These are phyloP conservation scores for Astrephomene gubernaculifera DNA, from an alignment of 139 green algal species.

Conservation along the genomic window DNA sequence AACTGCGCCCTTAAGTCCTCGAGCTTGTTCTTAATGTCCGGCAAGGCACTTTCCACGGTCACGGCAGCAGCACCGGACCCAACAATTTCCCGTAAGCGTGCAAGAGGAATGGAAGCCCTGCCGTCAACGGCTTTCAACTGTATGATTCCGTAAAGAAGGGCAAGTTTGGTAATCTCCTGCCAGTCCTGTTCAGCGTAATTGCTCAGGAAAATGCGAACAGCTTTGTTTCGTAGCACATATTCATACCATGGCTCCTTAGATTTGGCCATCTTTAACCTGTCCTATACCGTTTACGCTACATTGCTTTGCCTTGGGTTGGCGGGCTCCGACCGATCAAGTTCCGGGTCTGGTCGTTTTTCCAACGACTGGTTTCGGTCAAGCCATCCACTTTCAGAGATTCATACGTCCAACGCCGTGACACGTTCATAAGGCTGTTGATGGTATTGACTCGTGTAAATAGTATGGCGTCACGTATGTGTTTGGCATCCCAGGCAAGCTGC, in stretches of 20 bases:
- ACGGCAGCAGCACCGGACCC: not conserved
- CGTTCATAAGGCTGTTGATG: no score
- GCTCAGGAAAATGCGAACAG: constrained; percentile 5
- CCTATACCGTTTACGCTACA: no score
- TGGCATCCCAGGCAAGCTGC: no score
- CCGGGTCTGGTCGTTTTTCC: no score
- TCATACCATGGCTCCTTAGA: constrained; percentile 21
- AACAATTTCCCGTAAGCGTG: not conserved
- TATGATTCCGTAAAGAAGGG: constrained; percentile 1
- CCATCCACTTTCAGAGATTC: no score
- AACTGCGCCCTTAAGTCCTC: not conserved
- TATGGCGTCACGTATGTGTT: no score
- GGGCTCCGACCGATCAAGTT: no score
- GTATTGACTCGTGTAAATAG: no score
- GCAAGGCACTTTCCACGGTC: not conserved
- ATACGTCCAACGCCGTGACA: no score
- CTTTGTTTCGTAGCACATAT: constrained; percentile 25
- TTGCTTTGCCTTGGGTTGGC: no score
- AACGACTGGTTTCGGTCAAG: no score
- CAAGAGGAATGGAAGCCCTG: not conserved
- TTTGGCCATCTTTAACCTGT: not conserved
- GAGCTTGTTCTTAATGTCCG: not conserved
- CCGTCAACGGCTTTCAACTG: not conserved
- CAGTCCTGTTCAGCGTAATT: constrained; percentile 23
- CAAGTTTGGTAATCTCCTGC: constrained; percentile 23